Evolutionary conservation across 179 eudicot genomes (phyloP), one percentile per base, ranked within the genome.

Genomic region (Monotropa hypopitys): DNA sequence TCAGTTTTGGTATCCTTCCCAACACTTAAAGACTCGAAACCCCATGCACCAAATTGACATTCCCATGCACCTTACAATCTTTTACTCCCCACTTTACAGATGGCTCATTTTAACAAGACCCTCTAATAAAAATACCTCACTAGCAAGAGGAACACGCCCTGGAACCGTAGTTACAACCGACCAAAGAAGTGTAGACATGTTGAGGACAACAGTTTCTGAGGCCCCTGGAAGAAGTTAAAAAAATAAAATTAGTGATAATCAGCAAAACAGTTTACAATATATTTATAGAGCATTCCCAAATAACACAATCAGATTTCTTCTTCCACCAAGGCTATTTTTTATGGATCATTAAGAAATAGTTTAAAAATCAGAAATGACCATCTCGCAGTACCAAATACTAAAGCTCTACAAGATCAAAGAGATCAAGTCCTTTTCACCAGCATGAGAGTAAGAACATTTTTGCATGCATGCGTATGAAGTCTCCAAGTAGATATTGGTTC

Each of bases 121-220:
- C 12, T 12, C 21, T 18, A 26, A 63, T 21, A 43, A 77, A 51
- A 56, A 66, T 83, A 96, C 99, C 99, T 96, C 99, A 77, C 98
- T 91, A 63, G 96, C 99, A 84, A 93, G 87, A 57, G 99, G 92
- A 82, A 86, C 90, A 73, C 98, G 97, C 46, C 99, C 98, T 85
- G 91, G 82, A 65, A 96, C 94, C 73, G 88, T 88, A 49, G 98
- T 96, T 33, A 96, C 97, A 78, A 88, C 87, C 28, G 99, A 96
- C 99, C 99, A 96, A 67, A 82, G 81, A 79, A 96, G 88, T 20
- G 98, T 96, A 40, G 97, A 89, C 98, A 96, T 96, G 87, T 93
- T 93, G 72, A 96, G 94, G 79, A 89, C 98, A 81, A 91, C 86
- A 71, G 99, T 96, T 82, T 93, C 94, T 18, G 92, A 85, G 76